phyloP scores from a whole-genome alignment of 2,329 filamentous ascomycete species.

The Ampelomyces quisqualis region DNA sequence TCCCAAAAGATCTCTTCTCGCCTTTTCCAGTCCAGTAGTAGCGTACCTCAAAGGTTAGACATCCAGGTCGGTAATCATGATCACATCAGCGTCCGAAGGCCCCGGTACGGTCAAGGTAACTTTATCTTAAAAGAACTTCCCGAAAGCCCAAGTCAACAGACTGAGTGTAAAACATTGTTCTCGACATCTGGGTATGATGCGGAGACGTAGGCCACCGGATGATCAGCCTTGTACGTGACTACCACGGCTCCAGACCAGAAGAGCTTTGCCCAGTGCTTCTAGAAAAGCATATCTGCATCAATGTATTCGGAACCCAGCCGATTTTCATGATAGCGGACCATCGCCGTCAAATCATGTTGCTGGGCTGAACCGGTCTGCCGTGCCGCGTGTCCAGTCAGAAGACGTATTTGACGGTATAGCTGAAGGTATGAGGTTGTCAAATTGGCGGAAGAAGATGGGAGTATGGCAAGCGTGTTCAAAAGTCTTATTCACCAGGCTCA shows the following conservation, averaged over 20 bases:
- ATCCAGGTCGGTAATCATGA: neutral
- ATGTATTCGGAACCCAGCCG: constrained; percentile 1
- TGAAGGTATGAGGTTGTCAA: too few species aligned
- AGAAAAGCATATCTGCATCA: constrained; percentile 6
- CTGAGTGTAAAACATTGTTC: too few species aligned
- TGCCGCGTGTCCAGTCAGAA: too few species aligned
- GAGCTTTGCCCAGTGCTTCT: constrained; percentile 6
- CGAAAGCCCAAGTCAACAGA: too few species aligned
- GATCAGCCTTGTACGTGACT: neutral
- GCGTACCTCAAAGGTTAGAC: constrained; percentile 5
- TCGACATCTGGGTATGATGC: neutral
- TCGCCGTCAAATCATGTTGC: too few species aligned
- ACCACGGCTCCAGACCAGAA: constrained; percentile 2
- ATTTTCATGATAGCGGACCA: constrained; percentile 1
- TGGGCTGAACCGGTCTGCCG: too few species aligned
- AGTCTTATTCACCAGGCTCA: neutral
- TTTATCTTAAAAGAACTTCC: too few species aligned
- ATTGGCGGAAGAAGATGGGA: too few species aligned
- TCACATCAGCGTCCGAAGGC: too few species aligned
- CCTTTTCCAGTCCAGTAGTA: neutral
- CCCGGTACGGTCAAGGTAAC: too few species aligned
- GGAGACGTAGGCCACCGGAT: constrained; percentile 2
- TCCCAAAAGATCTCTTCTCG: constrained; percentile 5
- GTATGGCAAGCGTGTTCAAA: neutral
- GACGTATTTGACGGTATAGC: too few species aligned